Conservation (phyloP, 2,329 filamentous ascomycete genomes). For the Pestalotiopsis sp. region DNA sequence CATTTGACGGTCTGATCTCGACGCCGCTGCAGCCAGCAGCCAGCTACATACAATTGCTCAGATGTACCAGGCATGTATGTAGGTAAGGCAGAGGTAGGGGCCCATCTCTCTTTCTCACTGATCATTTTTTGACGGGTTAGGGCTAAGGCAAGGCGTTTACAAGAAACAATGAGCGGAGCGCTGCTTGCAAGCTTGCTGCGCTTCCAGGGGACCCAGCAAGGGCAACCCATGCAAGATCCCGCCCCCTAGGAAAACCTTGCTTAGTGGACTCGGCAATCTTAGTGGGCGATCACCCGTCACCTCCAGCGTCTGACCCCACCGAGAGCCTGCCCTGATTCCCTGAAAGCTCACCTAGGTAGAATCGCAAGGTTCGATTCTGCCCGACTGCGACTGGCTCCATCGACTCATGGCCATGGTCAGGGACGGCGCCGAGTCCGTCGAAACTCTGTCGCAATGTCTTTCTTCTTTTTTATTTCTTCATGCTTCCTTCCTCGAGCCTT, state of each 20-base stretch:
- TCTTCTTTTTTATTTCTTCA: background rate
- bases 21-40: background rate
- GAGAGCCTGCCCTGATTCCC: background rate
- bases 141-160: background rate
- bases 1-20: background rate
- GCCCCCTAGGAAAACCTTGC: slow-evolving; percentile 7
- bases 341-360: background rate
- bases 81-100: too few relatives aligned
- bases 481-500: background rate
- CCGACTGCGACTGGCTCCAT: background rate
- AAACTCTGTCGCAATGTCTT: background rate
- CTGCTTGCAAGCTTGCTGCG: background rate
- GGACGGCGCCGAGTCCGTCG: background rate
- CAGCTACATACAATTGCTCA: background rate
- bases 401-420: background rate
- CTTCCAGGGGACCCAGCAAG: background rate
- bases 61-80: background rate
- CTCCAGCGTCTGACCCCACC: slow-evolving; percentile 4
- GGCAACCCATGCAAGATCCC: slow-evolving; percentile 8
- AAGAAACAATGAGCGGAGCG: background rate
- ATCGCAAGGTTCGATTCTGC: slow-evolving; percentile 1
- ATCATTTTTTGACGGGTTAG: background rate
- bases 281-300: slow-evolving; percentile 8
- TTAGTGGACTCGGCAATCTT: slow-evolving; percentile 10
- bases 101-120: too few relatives aligned